Conservation (phyloP, 768 basidiomycete species). For the Phanerochaete carnosa region DNA sequence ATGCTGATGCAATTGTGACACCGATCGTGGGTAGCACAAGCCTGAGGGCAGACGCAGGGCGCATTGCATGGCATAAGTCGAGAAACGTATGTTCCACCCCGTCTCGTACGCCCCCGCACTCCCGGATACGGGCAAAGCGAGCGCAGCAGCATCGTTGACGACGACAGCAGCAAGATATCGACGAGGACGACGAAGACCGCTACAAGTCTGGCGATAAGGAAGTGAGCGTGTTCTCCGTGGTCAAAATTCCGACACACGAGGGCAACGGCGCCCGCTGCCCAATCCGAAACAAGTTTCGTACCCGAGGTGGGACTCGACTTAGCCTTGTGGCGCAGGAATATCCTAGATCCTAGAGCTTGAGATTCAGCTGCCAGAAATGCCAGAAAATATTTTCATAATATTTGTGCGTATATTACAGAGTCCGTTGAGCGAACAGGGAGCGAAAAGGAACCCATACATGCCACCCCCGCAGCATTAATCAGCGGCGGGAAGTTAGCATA, state of each 20-base stretch:
- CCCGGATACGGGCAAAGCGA: constrained; percentile 5
- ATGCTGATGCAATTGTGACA: constrained; percentile 32
- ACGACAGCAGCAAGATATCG: neutral
- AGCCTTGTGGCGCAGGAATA: no score
- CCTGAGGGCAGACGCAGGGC: constrained; percentile 93
- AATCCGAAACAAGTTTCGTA: no score
- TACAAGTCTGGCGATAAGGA: constrained; percentile 98
- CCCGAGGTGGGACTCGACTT: no score
- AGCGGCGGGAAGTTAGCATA: no score
- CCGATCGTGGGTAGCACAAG: constrained; percentile 96
- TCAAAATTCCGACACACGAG: constrained; percentile 80
- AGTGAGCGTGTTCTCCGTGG: constrained; percentile 80
- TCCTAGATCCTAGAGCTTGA: no score
- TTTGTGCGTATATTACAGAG: no score
- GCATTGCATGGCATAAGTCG: constrained; percentile 94
- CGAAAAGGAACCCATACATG: no score
- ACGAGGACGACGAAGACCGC: constrained; percentile 81
- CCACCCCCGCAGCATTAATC: no score
- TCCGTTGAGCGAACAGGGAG: no score
- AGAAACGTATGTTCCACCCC: constrained; percentile 65
- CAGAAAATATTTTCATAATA: no score
- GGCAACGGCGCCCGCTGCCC: constrained; percentile 93
- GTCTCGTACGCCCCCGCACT: constrained; percentile 27
- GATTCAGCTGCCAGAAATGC: no score
- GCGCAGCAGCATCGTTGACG: no score